Percentiles rank a stretch among this genome's conserved stretches.
phyloP scores from a whole-genome alignment of 441 rosid genomes.

The Gossypium schwendimanii region DNA sequence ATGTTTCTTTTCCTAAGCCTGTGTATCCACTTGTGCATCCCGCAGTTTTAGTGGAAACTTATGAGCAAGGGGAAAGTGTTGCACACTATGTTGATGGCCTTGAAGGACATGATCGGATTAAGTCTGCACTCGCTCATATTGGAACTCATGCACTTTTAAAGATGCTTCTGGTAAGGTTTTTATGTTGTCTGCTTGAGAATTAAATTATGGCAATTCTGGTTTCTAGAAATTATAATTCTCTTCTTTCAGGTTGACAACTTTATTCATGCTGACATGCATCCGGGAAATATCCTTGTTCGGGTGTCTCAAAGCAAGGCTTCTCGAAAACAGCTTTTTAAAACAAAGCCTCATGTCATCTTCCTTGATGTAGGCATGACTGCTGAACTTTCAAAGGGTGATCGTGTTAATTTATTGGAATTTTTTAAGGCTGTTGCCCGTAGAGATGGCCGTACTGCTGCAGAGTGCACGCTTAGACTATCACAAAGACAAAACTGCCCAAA shows the following conservation, averaged over 20 bases:
- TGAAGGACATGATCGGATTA: constrained; percentile 65
- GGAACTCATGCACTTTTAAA: constrained; percentile 98
- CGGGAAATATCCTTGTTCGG: constrained; percentile 96
- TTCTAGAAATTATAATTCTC: constrained; percentile 5
- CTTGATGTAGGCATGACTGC: constrained; percentile 99
- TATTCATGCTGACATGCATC: constrained; percentile 99
- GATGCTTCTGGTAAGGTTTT: constrained; percentile 79
- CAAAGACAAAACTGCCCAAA: constrained; percentile 87
- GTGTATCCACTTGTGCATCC: constrained; percentile 98
- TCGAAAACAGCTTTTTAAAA: constrained; percentile 59
- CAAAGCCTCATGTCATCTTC: constrained; percentile 94
- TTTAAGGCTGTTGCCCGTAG: constrained; percentile 91
- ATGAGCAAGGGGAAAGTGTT: constrained; percentile 93
- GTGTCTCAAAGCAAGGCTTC: constrained; percentile 54
- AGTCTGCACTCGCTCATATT: constrained; percentile 87
- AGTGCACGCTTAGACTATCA: constrained; percentile 64
- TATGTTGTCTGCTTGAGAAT: not conserved
- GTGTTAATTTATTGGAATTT: constrained; percentile 75
- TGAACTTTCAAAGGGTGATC: constrained; percentile 82
- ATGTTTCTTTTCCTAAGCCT: constrained; percentile 98
- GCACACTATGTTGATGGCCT: constrained; percentile 77
- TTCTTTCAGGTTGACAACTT: constrained; percentile 92
- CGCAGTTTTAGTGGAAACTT: constrained; percentile 95
- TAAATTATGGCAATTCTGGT: not conserved
- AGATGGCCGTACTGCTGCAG: constrained; percentile 95